Conservation (phyloP, 2,329 filamentous ascomycete species). For the Pyricularia sp. region DNA sequence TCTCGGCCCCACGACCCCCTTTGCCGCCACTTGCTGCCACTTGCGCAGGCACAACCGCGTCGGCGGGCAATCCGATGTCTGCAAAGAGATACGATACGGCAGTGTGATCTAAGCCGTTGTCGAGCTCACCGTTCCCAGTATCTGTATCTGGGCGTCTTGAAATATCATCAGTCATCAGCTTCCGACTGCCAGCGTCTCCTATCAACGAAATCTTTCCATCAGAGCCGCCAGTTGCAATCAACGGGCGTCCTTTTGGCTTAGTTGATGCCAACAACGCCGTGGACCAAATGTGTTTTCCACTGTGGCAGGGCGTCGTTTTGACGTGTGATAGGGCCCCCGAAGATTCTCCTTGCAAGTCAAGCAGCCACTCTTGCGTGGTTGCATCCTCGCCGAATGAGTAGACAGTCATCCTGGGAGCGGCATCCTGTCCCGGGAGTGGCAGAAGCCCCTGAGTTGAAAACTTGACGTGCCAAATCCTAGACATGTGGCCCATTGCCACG, state of each 20-base stretch:
- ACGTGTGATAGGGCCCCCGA: constrained; percentile 36
- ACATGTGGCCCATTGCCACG: constrained; percentile 74
- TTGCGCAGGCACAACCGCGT: not conserved
- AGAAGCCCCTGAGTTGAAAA: constrained; percentile 35
- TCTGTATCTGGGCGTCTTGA: not conserved
- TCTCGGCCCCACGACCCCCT: not conserved
- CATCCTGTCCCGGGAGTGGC: not conserved
- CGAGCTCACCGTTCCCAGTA: not conserved
- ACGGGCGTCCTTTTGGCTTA: constrained; percentile 20
- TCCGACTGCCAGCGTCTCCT: constrained; percentile 7
- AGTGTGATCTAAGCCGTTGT: not conserved
- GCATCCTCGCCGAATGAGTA: constrained; percentile 83
- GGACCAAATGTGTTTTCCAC: constrained; percentile 89
- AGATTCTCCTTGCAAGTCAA: constrained; percentile 27
- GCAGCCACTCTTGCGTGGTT: constrained; percentile 62
- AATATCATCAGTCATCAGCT: not conserved
- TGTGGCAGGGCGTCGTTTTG: constrained; percentile 55
- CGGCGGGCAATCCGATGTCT: not conserved
- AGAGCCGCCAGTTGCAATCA: constrained; percentile 70
- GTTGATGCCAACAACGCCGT: constrained; percentile 31
- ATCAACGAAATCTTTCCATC: constrained; percentile 61
- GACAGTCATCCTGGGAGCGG: constrained; percentile 23
- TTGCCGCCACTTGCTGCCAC: not conserved
- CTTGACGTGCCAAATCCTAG: constrained; percentile 79
- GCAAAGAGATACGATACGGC: constrained; percentile 4